Evolutionary conservation across 164 flowering plant species (phyloP).

Genomic region (Tetracentron sinense): DNA sequence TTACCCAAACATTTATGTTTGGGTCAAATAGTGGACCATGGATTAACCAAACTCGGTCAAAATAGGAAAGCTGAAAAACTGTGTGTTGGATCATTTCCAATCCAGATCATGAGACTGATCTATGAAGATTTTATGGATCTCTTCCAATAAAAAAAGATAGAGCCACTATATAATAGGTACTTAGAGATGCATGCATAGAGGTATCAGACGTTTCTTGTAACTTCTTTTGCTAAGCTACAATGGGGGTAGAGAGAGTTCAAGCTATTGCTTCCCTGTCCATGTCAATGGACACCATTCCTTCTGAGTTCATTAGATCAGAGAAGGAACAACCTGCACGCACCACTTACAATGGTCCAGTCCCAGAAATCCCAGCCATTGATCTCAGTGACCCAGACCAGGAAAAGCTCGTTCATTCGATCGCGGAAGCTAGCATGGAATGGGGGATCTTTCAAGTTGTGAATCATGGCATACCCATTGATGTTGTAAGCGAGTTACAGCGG

Average conservation of each 20-base stretch:
- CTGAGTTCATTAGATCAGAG: constrained; percentile 30
- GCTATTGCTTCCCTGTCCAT: constrained; percentile 16
- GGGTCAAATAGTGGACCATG: too few relatives aligned
- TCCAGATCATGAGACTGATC: too few relatives aligned
- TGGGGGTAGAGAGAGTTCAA: constrained; percentile 37
- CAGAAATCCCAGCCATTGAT: constrained; percentile 50
- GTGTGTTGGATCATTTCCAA: too few relatives aligned
- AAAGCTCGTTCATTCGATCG: constrained; percentile 23
- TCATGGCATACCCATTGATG: constrained; percentile 59
- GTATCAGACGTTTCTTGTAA: too few relatives aligned
- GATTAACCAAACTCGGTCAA: too few relatives aligned
- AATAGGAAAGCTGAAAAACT: too few relatives aligned
- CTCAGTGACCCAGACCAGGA: constrained; percentile 33
- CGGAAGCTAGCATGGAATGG: constrained; percentile 51
- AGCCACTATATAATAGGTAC: too few relatives aligned
- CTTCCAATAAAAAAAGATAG: too few relatives aligned
- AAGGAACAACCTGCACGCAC: constrained; percentile 31
- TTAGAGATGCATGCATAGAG: too few relatives aligned
- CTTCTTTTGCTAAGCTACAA: too few relatives aligned
- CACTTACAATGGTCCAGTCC: constrained; percentile 28
- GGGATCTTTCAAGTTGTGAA: constrained; percentile 69
- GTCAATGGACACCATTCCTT: constrained; percentile 20
- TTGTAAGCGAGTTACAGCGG: constrained; percentile 37
- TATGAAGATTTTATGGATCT: too few relatives aligned
- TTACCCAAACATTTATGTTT: too few relatives aligned